Evolutionary conservation across 1,284 basidiomycete species (phyloP).

Genomic region (Cutaneotrichosporon sp.): DNA sequence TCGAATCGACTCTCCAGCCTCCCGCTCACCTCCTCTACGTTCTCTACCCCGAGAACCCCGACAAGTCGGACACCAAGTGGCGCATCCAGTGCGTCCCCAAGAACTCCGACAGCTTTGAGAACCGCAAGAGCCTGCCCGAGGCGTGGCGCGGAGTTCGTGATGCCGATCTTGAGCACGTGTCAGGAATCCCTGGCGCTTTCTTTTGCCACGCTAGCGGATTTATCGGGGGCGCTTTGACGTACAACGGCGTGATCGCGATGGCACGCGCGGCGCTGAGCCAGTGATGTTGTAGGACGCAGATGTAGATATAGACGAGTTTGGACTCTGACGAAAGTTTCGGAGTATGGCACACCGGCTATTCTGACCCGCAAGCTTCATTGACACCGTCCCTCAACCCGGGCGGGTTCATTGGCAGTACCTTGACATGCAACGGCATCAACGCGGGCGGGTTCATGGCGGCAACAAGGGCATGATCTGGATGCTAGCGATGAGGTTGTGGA

Average conservation of each 20-base stretch:
- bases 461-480: too few relatives aligned
- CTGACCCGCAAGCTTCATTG: too few relatives aligned
- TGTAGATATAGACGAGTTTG: too few relatives aligned
- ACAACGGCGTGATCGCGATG: constrained; percentile 79
- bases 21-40: constrained; percentile 64
- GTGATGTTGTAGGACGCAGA: not conserved
- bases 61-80: constrained; percentile 66
- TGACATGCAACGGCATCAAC: too few relatives aligned
- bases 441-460: too few relatives aligned
- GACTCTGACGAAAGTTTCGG: too few relatives aligned
- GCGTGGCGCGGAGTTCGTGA: constrained; percentile 90
- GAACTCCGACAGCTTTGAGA: constrained; percentile 78
- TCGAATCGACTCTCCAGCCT: constrained; percentile 60
- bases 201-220: constrained; percentile 96
- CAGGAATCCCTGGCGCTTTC: constrained; percentile 78
- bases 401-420: too few relatives aligned
- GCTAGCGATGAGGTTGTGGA: too few relatives aligned
- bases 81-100: constrained; percentile 89
- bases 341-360: too few relatives aligned
- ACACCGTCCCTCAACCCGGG: too few relatives aligned
- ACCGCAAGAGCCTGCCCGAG: constrained; percentile 88
- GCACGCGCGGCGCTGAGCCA: constrained; percentile 56
- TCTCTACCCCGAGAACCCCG: constrained; percentile 81
- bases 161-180: constrained; percentile 68
- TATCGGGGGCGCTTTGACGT: constrained; percentile 92